A percentile compares a stretch with the other conserved stretches of the same genome.
Evolutionary conservation across 768 basidiomycete species (phyloP).

Genomic region (Tulasnella sp.): DNA sequence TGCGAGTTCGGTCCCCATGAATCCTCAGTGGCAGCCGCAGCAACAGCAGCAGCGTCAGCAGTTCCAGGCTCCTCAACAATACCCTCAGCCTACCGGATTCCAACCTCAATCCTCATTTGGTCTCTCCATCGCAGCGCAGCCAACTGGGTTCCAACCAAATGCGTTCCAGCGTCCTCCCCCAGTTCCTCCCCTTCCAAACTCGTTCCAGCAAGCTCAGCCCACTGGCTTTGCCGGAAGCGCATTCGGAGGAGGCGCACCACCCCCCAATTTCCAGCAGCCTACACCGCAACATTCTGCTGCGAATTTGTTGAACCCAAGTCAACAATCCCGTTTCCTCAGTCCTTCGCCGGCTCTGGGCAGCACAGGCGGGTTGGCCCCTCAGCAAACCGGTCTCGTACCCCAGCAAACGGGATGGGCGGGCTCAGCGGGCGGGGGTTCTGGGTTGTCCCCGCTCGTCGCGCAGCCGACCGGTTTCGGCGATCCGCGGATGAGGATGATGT

Average conservation of each 20-base stretch:
- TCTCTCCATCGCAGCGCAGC: conserved; percentile 40
- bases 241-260: background rate
- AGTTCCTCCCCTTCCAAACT: background rate
- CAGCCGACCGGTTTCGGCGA: conserved; percentile 75
- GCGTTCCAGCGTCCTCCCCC: conserved; percentile 20
- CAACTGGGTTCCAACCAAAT: conserved; percentile 38
- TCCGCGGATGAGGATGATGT: conserved; percentile 80
- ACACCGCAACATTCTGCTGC: conserved; percentile 7
- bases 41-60: conserved; percentile 9
- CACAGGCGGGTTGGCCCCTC: conserved; percentile 25
- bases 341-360: conserved; percentile 35
- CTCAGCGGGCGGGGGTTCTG: conserved; percentile 20
- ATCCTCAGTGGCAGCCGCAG: background rate
- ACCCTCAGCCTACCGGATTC: conserved; percentile 64
- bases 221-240: conserved; percentile 2
- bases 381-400: conserved; percentile 2
- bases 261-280: conserved; percentile 2
- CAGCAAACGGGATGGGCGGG: conserved; percentile 53
- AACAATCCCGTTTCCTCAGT: conserved; percentile 40
- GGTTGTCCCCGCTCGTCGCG: conserved; percentile 39
- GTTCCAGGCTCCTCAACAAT: conserved; percentile 31
- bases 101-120: conserved; percentile 28
- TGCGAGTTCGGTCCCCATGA: background rate
- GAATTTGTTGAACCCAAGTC: conserved; percentile 22
- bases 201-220: conserved; percentile 4